phyloP scores from a whole-genome alignment of 768 basidiomycete species.

The Rhizopogon vulgaris region DNA sequence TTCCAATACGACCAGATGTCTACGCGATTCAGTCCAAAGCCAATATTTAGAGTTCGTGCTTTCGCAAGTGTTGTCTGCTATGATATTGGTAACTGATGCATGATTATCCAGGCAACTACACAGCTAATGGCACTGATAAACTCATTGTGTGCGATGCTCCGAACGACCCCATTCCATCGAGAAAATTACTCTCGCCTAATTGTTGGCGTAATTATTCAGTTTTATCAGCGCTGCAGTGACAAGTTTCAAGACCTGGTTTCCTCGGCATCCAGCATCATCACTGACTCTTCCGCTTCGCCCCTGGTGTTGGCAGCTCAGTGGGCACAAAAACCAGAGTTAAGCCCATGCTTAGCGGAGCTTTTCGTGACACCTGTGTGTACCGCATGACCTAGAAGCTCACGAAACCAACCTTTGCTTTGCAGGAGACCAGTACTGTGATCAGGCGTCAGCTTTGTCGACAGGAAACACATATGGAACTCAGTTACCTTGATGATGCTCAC shows the following conservation, averaged over 20 bases:
- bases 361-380: conserved; percentile 43
- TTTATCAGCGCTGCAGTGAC: conserved; percentile 91
- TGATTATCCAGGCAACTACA: conserved; percentile 61
- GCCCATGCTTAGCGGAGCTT: conserved; percentile 64
- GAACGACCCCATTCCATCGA: conserved; percentile 87
- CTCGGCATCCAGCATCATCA: conserved; percentile 22
- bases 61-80: not conserved
- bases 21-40: conserved; percentile 55
- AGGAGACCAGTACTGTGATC: conserved; percentile 38
- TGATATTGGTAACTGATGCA: conserved; percentile 1
- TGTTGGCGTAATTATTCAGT: conserved; percentile 89
- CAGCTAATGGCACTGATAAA: conserved; percentile 87
- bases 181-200: conserved; percentile 95
- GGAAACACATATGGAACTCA: conserved; percentile 76
- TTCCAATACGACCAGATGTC: conserved; percentile 80
- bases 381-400: not conserved
- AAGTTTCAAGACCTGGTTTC: conserved; percentile 73
- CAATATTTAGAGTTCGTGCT: conserved; percentile 65
- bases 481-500: conserved; percentile 48
- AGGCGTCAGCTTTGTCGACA: conserved; percentile 58
- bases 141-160: conserved; percentile 86
- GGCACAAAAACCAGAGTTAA: conserved; percentile 83
- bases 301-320: conserved; percentile 66
- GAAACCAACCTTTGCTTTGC: not conserved
- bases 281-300: conserved; percentile 34